Percentiles rank a stretch among this genome's conserved stretches.
Conservation (phyloP, 805 yeast genomes). For the Myxozyma neglecta region DNA sequence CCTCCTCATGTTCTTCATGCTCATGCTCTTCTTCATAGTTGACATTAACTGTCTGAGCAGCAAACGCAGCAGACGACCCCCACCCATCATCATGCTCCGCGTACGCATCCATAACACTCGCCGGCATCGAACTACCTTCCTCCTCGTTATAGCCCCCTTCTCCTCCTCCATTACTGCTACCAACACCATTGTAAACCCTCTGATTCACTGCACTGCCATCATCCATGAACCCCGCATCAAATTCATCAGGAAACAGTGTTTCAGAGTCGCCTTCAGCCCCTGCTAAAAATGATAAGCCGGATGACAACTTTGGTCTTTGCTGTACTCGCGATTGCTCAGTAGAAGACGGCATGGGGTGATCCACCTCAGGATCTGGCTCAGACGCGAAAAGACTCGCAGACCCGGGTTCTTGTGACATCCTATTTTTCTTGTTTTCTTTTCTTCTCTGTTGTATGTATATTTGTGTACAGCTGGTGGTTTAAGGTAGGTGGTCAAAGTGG, state of each 20-base stretch:
- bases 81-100: slow-evolving; percentile 20
- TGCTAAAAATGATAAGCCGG: slow-evolving; percentile 12
- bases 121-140: slow-evolving; percentile 3
- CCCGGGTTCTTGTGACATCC: no score
- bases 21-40: background rate
- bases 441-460: no score
- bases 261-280: slow-evolving; percentile 5
- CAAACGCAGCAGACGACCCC: slow-evolving; percentile 6
- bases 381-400: no score
- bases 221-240: slow-evolving; percentile 22
- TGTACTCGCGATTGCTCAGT: background rate
- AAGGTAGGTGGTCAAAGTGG: no score
- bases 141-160: background rate
- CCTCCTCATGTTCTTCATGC: background rate
- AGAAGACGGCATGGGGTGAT: background rate
- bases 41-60: background rate
- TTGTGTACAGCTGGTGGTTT: no score
- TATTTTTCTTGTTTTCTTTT: no score
- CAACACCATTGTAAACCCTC: no score
- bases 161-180: background rate
- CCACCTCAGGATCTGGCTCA: background rate
- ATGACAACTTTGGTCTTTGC: background rate
- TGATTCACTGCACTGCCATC: background rate
- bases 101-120: slow-evolving; percentile 9
- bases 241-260: slow-evolving; percentile 27